Evolutionary conservation across 805 yeast genomes (phyloP).

Genomic region (Debaryomyces castellii): DNA sequence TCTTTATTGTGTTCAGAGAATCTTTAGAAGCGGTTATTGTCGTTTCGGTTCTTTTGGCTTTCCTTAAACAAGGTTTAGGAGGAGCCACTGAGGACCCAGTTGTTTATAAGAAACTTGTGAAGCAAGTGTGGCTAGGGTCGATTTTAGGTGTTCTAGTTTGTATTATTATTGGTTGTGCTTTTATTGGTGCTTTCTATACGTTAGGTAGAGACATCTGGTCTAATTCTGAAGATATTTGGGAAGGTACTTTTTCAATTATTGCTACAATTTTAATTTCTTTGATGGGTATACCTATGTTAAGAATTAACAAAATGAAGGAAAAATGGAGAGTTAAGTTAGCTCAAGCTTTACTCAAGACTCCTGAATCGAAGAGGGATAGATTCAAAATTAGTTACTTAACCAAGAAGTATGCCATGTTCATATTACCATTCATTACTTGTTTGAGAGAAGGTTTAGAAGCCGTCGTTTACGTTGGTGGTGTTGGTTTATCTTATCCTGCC

Average conservation of each 20-base stretch:
- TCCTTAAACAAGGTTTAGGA: constrained; percentile 86
- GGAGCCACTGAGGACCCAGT: constrained; percentile 43
- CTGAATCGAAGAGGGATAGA: constrained; percentile 48
- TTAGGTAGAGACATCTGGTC: constrained; percentile 83
- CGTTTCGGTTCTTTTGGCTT: constrained; percentile 87
- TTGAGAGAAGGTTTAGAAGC: constrained; percentile 87
- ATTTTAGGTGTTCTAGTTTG: constrained; percentile 72
- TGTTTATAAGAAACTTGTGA: constrained; percentile 60
- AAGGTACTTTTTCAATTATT: constrained; percentile 88
- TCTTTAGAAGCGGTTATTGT: constrained; percentile 89
- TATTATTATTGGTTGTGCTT: constrained; percentile 84
- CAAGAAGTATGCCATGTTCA: constrained; percentile 80
- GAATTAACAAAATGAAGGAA: constrained; percentile 93
- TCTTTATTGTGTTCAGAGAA: constrained; percentile 92
- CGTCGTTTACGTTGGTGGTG: constrained; percentile 47
- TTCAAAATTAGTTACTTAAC: constrained; percentile 36
- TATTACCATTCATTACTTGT: constrained; percentile 86
- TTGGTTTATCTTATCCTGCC: constrained; percentile 35
- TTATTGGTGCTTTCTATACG: constrained; percentile 89
- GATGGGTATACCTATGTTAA: constrained; percentile 96
- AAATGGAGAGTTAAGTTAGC: constrained; percentile 98
- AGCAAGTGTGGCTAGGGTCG: constrained; percentile 89
- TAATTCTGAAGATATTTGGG: constrained; percentile 91
- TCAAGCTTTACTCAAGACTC: constrained; percentile 66
- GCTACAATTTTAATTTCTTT: constrained; percentile 86